Conservation (phyloP, 1,139 yeast genomes). For the Yamadazyma jaroonii region DNA sequence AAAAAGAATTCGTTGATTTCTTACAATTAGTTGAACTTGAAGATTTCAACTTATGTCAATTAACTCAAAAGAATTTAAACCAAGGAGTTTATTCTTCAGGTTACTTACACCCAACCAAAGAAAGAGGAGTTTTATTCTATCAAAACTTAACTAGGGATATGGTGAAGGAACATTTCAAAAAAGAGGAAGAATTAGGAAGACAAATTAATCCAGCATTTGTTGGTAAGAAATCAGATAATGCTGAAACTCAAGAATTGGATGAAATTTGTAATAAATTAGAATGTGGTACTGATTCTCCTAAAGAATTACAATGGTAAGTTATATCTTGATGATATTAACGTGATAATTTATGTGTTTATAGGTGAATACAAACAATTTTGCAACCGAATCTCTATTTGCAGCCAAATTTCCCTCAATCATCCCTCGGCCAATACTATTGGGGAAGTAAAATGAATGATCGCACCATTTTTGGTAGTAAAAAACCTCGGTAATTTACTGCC, state of each 20-base stretch:
- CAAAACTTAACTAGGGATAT: slow-evolving; percentile 56
- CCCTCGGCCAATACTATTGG: too few relatives aligned
- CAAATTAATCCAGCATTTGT: slow-evolving; percentile 53
- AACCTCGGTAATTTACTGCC: background rate
- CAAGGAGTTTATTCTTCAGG: slow-evolving; percentile 60
- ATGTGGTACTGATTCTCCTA: slow-evolving; percentile 21
- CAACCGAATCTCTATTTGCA: background rate
- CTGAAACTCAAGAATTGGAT: slow-evolving; percentile 48
- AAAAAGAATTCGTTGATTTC: slow-evolving; percentile 61
- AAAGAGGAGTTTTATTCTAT: slow-evolving; percentile 55
- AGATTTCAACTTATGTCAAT: slow-evolving; percentile 56
- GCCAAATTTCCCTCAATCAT: background rate
- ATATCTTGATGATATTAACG: background rate
- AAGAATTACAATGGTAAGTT: slow-evolving; percentile 6
- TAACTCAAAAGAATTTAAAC: slow-evolving; percentile 58
- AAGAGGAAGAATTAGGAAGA: slow-evolving; percentile 43
- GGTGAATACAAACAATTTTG: background rate
- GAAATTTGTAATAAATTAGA: slow-evolving; percentile 48
- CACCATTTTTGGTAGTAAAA: too few relatives aligned
- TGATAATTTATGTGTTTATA: background rate
- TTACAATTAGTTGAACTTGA: slow-evolving; percentile 59
- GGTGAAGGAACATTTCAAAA: slow-evolving; percentile 51
- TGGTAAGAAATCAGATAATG: slow-evolving; percentile 33
- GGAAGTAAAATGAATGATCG: too few relatives aligned
- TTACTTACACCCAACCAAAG: slow-evolving; percentile 56